These are phyloP conservation scores for Myxozyma geophila DNA, from an alignment of 805 yeast genomes.

Conservation along the genomic window DNA sequence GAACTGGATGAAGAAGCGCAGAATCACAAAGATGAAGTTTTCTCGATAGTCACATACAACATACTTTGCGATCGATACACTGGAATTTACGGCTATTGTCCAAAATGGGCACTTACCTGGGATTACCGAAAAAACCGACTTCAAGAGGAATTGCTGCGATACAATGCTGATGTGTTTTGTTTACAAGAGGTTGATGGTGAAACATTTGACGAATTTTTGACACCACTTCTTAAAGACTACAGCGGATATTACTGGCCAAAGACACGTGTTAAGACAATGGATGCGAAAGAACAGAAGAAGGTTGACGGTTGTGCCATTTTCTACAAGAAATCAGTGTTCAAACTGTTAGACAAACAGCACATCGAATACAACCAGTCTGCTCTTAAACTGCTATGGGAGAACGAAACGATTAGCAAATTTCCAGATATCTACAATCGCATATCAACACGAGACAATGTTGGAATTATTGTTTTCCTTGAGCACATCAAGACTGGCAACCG, in stretches of 20 bases:
- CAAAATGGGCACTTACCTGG: slow-evolving; percentile 97
- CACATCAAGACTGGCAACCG: slow-evolving; percentile 72
- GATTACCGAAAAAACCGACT: slow-evolving; percentile 80
- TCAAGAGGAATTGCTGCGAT: slow-evolving; percentile 69
- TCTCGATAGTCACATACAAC: slow-evolving; percentile 85
- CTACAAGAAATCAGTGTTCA: slow-evolving; percentile 70
- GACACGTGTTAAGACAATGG: slow-evolving; percentile 82
- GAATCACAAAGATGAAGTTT: slow-evolving; percentile 45
- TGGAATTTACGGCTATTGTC: slow-evolving; percentile 89
- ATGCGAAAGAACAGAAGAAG: slow-evolving; percentile 73
- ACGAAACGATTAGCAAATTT: slow-evolving; percentile 84
- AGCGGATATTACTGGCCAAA: slow-evolving; percentile 82
- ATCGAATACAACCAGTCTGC: slow-evolving; percentile 73
- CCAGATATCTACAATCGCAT: slow-evolving; percentile 95
- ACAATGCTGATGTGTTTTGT: slow-evolving; percentile 78
- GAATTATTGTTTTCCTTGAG: slow-evolving; percentile 74
- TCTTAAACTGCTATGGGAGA: slow-evolving; percentile 37
- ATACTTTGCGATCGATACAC: slow-evolving; percentile 96
- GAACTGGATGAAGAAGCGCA: slow-evolving; percentile 79
- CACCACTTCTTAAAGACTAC: slow-evolving; percentile 80
- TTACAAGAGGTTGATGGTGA: slow-evolving; percentile 93
- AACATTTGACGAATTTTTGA: slow-evolving; percentile 85
- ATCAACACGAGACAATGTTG: slow-evolving; percentile 93
- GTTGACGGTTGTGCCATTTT: slow-evolving; percentile 99
- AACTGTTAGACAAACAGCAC: slow-evolving; percentile 67